Evolutionary conservation across 2,329 filamentous ascomycete species (phyloP).

Genomic region (Fusarium nelsonii): DNA sequence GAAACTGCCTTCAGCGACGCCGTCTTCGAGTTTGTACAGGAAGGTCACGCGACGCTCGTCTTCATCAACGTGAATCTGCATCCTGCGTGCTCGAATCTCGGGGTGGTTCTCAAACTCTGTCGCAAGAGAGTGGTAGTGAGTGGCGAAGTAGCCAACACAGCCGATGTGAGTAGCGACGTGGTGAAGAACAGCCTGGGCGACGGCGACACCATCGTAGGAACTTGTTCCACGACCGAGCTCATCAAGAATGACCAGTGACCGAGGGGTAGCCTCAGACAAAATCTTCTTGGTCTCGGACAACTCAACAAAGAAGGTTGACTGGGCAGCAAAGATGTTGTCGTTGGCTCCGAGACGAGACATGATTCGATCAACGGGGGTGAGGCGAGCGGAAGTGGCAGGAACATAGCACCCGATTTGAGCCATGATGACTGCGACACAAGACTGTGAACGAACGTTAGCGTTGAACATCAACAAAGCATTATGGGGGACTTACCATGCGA

Average conservation of each 20-base stretch:
- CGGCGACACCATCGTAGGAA: conserved; percentile 95
- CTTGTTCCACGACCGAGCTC: conserved; percentile 95
- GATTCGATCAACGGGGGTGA: conserved; percentile 95
- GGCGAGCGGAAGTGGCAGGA: conserved; percentile 81
- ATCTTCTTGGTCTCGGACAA: conserved; percentile 99
- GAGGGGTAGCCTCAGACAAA: conserved; percentile 89
- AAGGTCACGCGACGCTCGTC: conserved; percentile 90
- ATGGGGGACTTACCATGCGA: conserved; percentile 78
- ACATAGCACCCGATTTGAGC: conserved; percentile 96
- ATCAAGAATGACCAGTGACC: conserved; percentile 95
- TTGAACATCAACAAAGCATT: neutral
- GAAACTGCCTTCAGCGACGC: conserved; percentile 95
- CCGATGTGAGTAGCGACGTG: conserved; percentile 94
- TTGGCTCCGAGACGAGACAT: conserved; percentile 98
- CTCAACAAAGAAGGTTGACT: conserved; percentile 98
- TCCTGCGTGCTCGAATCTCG: conserved; percentile 85
- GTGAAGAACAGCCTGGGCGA: conserved; percentile 96
- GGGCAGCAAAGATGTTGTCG: conserved; percentile 98
- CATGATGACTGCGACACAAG: conserved; percentile 96
- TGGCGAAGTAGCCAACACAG: conserved; percentile 96
- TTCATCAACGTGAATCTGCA: conserved; percentile 95
- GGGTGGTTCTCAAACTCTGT: conserved; percentile 91
- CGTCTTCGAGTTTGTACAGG: conserved; percentile 91
- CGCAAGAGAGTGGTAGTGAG: conserved; percentile 94
- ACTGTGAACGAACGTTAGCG: conserved; percentile 62